A percentile compares a stretch with the other conserved stretches of the same genome.
These are phyloP conservation scores for Pseudogymnoascus sp. DNA, from an alignment of 2,329 filamentous ascomycete species.

Conservation along the genomic window DNA sequence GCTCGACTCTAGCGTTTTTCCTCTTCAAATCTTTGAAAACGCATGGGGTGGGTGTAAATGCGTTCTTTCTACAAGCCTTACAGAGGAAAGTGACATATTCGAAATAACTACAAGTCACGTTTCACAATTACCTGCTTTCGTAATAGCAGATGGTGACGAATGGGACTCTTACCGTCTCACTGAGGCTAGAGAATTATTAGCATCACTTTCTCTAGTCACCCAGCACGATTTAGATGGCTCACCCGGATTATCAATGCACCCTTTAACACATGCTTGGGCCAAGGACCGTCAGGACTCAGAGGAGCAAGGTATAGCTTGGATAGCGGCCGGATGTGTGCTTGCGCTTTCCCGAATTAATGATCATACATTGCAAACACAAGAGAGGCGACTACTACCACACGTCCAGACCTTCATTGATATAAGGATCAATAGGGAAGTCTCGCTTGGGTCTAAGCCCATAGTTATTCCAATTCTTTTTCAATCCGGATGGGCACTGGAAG, in stretches of 20 bases:
- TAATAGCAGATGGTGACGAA: conserved; percentile 16
- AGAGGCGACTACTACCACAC: conserved; percentile 14
- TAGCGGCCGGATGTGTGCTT: conserved; percentile 16
- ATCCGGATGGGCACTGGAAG: conserved; percentile 12
- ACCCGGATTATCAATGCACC: conserved; percentile 27
- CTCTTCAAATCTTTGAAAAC: conserved; percentile 24
- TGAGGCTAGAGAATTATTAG: conserved; percentile 22
- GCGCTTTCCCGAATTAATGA: conserved; percentile 13
- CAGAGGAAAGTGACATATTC: conserved; percentile 11
- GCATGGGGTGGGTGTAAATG: too few species aligned
- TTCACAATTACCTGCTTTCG: conserved; percentile 15
- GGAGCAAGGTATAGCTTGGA: conserved; percentile 9
- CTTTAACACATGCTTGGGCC: conserved; percentile 30
- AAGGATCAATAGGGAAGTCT: conserved; percentile 10
- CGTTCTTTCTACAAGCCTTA: too few species aligned
- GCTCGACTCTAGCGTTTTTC: conserved; percentile 21
- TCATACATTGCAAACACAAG: conserved; percentile 12
- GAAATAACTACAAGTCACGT: conserved; percentile 15
- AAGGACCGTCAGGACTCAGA: conserved; percentile 20
- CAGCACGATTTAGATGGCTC: conserved; percentile 11
- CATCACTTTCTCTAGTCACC: conserved; percentile 24
- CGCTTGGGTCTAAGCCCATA: conserved; percentile 6
- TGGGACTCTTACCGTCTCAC: conserved; percentile 25
- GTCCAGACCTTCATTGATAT: conserved; percentile 15
- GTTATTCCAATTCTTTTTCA: conserved; percentile 14